Base-by-base conservation (phyloP, 345 rosid species). In the Hibiscus tridactylites region DNA sequence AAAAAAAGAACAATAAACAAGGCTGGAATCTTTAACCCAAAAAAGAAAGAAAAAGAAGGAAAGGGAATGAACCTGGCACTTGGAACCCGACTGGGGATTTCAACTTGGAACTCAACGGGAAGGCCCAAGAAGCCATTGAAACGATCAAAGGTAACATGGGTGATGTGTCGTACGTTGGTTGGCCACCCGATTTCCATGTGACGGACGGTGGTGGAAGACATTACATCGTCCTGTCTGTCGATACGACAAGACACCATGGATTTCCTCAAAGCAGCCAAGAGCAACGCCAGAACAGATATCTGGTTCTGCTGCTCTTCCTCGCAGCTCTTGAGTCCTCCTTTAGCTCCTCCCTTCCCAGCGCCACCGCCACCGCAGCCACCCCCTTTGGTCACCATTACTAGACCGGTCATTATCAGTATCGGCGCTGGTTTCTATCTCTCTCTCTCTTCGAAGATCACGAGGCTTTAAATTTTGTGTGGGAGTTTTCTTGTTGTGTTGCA, bases 171-270 rank as follows among this genome's bases (percentile, higher is more conserved):
- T 46, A 91, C 98, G 66, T 94, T 87, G 6, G 98, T 94, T 3
- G 98, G 98, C 91, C 91, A 90, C 15, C 98, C 90, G 52, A 91
- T 94, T 73, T 91, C 98, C 96, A 91, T 85, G 12, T 83, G 85
- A 70, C 86, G 85, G 54, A 86, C 81, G 53, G 88, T 33, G n/a
- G 88, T 33, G n/a, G 88, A 79, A 15, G 82, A 82, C 6, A 73
- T 53, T 15, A 63, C 63, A 2, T 73, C 70, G 8, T 54, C 76
- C 9, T n/a, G 70, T 21, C 71, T 50, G 26, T 73, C 76, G 4
- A 91, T 88, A 52, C 91, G 85, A 78, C 97, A 94, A 61, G 96
- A 83, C 15, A 88, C 95, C 72, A 94, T 85, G 2, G 98, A 91
- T 85, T 86, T 94, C 75, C 96, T 88, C 75, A 94, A 59, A 46